These are phyloP conservation scores for Cymbopogon citratus DNA, from an alignment of 176 grass and related monocot genomes.

Conservation along the genomic window DNA sequence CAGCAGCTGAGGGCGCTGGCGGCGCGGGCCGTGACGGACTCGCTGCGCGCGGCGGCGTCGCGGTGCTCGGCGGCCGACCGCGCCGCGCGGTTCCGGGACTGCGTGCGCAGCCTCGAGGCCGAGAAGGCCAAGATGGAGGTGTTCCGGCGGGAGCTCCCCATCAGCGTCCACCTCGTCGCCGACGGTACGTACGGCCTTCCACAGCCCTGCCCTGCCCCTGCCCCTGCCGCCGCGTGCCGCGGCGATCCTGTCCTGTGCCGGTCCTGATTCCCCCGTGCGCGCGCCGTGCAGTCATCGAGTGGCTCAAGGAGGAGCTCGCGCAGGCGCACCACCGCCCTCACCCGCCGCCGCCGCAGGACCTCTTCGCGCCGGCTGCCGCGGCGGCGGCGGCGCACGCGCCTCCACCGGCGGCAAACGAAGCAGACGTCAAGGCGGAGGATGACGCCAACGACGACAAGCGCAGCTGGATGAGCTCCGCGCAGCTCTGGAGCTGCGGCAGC, in stretches of 20 bases:
- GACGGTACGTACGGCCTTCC: conserved; percentile 33
- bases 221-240: neutral
- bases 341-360: neutral
- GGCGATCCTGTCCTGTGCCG: too few species aligned
- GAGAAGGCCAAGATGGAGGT: conserved; percentile 92
- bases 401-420: neutral
- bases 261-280: too few species aligned
- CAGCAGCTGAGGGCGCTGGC: conserved; percentile 35
- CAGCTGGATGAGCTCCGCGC: conserved; percentile 92
- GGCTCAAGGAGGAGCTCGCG: conserved; percentile 65
- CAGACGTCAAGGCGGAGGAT: conserved; percentile 24
- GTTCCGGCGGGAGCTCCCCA: conserved; percentile 79
- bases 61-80: conserved; percentile 11
- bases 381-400: neutral
- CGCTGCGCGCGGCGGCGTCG: conserved; percentile 30
- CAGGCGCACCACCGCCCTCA: neutral
- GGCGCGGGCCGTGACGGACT: conserved; percentile 30
- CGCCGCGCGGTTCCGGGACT: conserved; percentile 55
- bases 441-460: conserved; percentile 71
- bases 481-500: conserved; percentile 72
- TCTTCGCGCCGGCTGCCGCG: neutral
- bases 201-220: neutral
- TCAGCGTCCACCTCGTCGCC: conserved; percentile 69
- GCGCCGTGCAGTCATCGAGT: conserved; percentile 48
- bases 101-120: conserved; percentile 53